Conservation (phyloP, 116 monocot genomes). For the Trichopus zeylanicus region DNA sequence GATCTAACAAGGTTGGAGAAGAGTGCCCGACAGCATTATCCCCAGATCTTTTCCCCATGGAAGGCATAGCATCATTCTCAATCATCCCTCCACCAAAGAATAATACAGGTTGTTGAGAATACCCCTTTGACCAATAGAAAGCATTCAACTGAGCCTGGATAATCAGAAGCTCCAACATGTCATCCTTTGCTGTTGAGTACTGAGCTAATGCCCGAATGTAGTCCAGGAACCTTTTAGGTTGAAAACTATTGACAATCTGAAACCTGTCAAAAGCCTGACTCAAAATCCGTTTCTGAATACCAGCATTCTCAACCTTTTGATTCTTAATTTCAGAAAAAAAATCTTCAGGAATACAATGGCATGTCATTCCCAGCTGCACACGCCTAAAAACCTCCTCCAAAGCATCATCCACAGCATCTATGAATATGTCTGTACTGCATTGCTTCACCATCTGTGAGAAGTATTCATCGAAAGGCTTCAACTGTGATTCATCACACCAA, state of each 20-base stretch:
- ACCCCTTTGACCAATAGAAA: constrained; percentile 40
- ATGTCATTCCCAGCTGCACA: constrained; percentile 32
- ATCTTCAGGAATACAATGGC: constrained; percentile 43
- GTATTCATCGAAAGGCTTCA: constrained; percentile 49
- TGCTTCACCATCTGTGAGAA: constrained; percentile 52
- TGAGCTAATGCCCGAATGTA: constrained; percentile 47
- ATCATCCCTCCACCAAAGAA: constrained; percentile 11
- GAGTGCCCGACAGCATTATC: not conserved
- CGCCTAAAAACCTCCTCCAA: constrained; percentile 47
- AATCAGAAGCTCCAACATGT: constrained; percentile 48
- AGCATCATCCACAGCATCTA: constrained; percentile 24
- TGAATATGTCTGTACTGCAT: constrained; percentile 42
- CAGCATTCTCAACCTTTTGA: constrained; percentile 63
- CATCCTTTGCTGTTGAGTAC: constrained; percentile 29
- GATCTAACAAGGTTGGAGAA: no score
- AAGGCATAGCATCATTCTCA: constrained; percentile 11
- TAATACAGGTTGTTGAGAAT: constrained; percentile 16
- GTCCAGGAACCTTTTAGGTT: constrained; percentile 39
- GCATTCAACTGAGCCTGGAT: constrained; percentile 47
- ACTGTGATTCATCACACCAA: constrained; percentile 63
- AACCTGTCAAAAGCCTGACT: constrained; percentile 18
- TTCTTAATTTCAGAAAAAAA: constrained; percentile 20
- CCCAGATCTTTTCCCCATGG: not conserved
- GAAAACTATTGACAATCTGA: constrained; percentile 31
- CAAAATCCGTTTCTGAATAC: constrained; percentile 8